A percentile compares a stretch with the other conserved stretches of the same genome.
These are phyloP conservation scores for Neoscytalidium dimidiatum DNA, from an alignment of 2,329 filamentous ascomycete genomes.

Conservation along the genomic window DNA sequence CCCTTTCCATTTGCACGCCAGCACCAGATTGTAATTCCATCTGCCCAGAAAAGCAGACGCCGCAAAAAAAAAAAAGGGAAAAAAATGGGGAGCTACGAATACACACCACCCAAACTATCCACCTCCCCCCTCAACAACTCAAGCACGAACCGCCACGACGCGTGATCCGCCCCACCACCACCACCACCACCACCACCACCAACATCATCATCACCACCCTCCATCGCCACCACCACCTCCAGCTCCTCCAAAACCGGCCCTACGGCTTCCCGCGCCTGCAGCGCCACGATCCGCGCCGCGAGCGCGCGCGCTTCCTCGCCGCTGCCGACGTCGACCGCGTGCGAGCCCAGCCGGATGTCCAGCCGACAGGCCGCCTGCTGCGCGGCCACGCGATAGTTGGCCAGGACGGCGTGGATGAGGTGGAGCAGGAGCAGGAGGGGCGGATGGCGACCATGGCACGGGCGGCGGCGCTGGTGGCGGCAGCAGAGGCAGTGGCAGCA, in stretches of 20 bases:
- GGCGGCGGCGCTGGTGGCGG: too few relatives aligned
- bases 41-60: too few relatives aligned
- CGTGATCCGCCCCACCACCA: neutral
- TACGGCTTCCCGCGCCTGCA: neutral
- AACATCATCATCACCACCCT: neutral
- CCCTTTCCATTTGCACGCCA: too few relatives aligned
- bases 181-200: neutral
- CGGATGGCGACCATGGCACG: too few relatives aligned
- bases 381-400: neutral
- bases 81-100: too few relatives aligned
- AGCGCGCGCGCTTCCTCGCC: neutral
- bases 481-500: too few relatives aligned
- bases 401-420: neutral
- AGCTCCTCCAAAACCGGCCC: neutral
- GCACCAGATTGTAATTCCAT: too few relatives aligned
- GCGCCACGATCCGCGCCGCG: neutral
- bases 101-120: neutral
- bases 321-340: neutral
- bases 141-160: neutral
- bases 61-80: too few relatives aligned
- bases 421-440: too few relatives aligned
- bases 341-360: neutral
- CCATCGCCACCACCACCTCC: neutral
- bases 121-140: neutral
- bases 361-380: neutral